These are phyloP conservation scores for Quercus tomentella DNA, from an alignment of 331 rosid genomes.

Conservation along the genomic window DNA sequence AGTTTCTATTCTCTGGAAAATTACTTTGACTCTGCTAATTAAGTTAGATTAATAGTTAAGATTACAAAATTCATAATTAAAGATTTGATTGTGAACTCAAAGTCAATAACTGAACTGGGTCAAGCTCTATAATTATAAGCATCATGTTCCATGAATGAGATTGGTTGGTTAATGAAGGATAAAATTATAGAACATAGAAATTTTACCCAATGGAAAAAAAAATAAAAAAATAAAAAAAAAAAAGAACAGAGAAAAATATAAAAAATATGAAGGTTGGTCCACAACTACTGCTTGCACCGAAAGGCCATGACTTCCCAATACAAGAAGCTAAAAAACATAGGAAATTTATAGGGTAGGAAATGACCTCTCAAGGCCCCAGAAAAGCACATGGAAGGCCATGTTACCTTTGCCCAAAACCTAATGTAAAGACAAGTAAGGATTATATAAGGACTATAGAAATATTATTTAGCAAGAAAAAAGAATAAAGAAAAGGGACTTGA, in stretches of 20 bases:
- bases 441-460: not conserved
- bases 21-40: too few relatives aligned
- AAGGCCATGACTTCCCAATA: constrained; percentile 4
- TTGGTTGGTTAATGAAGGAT: constrained; percentile 22
- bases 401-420: constrained; percentile 29
- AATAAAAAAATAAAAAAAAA: fast-evolving
- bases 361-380: constrained; percentile 2
- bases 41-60: too few relatives aligned
- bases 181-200: constrained; percentile 11
- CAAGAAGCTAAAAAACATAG: not conserved
- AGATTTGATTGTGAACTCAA: not conserved
- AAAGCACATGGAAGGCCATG: constrained; percentile 44
- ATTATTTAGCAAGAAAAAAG: too few relatives aligned
- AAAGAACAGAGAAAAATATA: too few relatives aligned
- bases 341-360: constrained; percentile 17
- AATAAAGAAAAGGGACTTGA: too few relatives aligned
- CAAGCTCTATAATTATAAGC: constrained; percentile 16
- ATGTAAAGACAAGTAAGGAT: constrained; percentile 24
- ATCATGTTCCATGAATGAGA: constrained; percentile 63
- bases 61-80: too few relatives aligned
- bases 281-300: constrained; percentile 6
- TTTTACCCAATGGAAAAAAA: too few relatives aligned
- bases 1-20: too few relatives aligned
- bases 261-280: constrained; percentile 25
- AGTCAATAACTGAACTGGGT: constrained; percentile 14